Base-by-base conservation (phyloP, 2,329 filamentous ascomycete genomes). In the Fusarium sp. region DNA sequence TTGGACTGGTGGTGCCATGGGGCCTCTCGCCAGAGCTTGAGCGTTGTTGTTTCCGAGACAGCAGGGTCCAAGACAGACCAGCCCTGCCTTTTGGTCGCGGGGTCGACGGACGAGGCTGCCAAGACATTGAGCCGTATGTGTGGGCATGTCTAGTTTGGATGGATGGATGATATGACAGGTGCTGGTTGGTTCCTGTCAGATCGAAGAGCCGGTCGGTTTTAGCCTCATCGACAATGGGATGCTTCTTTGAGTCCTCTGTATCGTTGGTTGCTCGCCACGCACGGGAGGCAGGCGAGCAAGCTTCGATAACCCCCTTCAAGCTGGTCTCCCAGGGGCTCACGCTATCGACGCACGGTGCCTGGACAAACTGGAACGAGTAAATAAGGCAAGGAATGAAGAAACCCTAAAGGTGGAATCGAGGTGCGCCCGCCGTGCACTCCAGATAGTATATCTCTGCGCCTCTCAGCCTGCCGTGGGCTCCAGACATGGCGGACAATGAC, bases 91-190 rank as follows among this genome's bases (percentile, higher is more conserved):
- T 27, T 45, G 59, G 40, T 62, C 40, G 40, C 10, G 57, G 57
- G 57, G 57, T 45, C 25, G 38, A 38, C 42, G 25, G 25, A 29
- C 27, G 60, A 63, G 60, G 60, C 42, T 63, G 60, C 60, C 60
- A 63, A 63, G 40, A n/a, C 29, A 45, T 52, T 31, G 58, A 45
- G 58, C 29, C 7, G 58, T 42, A 38, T 62, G 58, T 42, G 58
- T 62, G 38, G 59, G 22, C 29, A 47, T 33, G 38, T 33, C 22
- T 42, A 22, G 25, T 20, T 61, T 42, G 13, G 58, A 61, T n/a
- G 38, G 58, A 31, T 50, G 47, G 16, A n/a, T 52, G 25, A 31
- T 25, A 47, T 61, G 58, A 45, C 36, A 33, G 58, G 27, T 22
- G 57, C 38, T 42, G 36, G 57, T 42, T 45, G 38, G 57, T 61